Evolutionary conservation across 2,329 filamentous ascomycete species (phyloP).

Genomic region (Colletotrichum higginsianum): DNA sequence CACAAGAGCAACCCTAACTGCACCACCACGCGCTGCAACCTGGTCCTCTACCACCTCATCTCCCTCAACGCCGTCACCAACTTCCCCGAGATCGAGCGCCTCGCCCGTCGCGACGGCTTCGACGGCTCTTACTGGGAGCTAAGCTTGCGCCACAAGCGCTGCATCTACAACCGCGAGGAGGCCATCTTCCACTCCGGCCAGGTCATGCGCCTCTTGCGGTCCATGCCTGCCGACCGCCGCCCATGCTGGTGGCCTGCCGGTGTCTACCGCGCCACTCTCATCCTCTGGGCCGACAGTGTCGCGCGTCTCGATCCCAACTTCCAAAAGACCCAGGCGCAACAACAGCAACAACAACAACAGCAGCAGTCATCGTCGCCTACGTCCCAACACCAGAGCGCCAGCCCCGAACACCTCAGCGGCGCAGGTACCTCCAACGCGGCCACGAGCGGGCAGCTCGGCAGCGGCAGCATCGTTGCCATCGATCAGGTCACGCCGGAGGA

Average conservation of each 20-base stretch:
- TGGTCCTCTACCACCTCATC: conserved; percentile 80
- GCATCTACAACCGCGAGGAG: conserved; percentile 75
- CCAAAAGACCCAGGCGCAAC: conserved; percentile 45
- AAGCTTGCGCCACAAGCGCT: conserved; percentile 71
- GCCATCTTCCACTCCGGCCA: conserved; percentile 79
- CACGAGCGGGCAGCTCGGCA: background rate
- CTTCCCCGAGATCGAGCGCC: conserved; percentile 76
- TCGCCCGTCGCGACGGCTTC: conserved; percentile 73
- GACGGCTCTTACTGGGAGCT: conserved; percentile 70
- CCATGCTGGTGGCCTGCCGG: conserved; percentile 81
- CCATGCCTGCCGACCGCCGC: conserved; percentile 72
- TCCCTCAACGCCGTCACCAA: conserved; percentile 78
- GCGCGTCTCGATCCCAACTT: conserved; percentile 52
- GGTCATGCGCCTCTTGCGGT: conserved; percentile 72
- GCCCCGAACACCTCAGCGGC: conserved; percentile 34
- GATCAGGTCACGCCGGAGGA: conserved; percentile 60
- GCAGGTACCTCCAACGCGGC: conserved; percentile 23
- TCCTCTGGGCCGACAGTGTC: conserved; percentile 75
- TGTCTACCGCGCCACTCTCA: conserved; percentile 76
- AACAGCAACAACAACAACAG: too few species aligned
- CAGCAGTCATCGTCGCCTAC: conserved; percentile 39
- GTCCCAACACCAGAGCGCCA: conserved; percentile 26
- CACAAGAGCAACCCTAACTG: conserved; percentile 70
- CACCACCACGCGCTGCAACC: conserved; percentile 73
- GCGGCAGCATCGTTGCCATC: conserved; percentile 50